Evolutionary conservation across 225 moss, liverwort and hornwort genomes (phyloP).

Genomic region (Antitrichia curtipendula): DNA sequence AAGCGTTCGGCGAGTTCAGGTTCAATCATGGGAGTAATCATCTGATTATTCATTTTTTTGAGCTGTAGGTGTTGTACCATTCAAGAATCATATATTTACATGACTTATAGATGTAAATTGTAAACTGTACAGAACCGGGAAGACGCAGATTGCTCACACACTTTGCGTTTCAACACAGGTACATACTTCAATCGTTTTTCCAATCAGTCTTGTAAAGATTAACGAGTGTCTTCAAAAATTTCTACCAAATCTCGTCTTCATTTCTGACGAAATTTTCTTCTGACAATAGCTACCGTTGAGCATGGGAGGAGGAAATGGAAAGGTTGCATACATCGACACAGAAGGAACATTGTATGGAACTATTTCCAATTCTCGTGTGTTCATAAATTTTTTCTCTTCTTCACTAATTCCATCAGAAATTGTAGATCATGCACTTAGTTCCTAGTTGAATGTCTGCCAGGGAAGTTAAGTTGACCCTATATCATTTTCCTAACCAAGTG

Average conservation of each 20-base stretch:
- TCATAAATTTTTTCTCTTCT: background rate
- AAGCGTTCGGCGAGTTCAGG: conserved; percentile 95
- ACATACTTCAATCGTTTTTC: background rate
- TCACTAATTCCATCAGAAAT: background rate
- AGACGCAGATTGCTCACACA: conserved; percentile 87
- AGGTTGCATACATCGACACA: conserved; percentile 92
- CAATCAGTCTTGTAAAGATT: background rate
- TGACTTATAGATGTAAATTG: background rate
- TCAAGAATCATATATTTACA: background rate
- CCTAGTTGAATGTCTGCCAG: background rate
- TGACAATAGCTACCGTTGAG: conserved; percentile 53
- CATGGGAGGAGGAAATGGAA: conserved; percentile 86
- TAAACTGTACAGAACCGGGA: conserved; percentile 58
- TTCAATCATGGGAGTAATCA: background rate
- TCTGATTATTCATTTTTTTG: background rate
- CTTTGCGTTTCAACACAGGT: conserved; percentile 94
- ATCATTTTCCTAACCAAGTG: background rate
- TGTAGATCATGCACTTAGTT: background rate
- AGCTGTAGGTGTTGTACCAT: background rate
- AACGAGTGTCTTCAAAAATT: background rate
- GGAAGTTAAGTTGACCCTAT: background rate
- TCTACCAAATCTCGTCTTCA: background rate
- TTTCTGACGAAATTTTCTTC: background rate
- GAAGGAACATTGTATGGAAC: conserved; percentile 78
- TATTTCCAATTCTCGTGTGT: background rate